These are phyloP conservation scores for Aeschynomene evenia DNA, from an alignment of 306 rosid species.

Conservation along the genomic window DNA sequence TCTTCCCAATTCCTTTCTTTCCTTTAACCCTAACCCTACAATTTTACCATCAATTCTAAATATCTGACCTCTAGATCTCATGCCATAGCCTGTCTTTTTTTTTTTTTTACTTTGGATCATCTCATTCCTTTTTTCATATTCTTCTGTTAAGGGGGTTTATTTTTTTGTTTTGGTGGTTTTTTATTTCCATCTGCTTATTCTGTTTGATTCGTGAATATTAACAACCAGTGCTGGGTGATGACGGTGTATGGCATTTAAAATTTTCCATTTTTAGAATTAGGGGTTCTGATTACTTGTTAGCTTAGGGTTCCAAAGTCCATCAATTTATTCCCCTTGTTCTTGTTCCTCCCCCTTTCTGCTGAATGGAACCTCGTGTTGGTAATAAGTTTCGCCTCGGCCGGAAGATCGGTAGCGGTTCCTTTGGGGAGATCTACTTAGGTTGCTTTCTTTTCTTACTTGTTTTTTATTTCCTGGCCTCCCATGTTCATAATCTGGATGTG, in stretches of 20 bases:
- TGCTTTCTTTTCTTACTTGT: neutral
- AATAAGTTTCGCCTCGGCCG: slow-evolving; percentile 87
- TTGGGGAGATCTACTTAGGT: slow-evolving; percentile 98
- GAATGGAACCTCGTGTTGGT: slow-evolving; percentile 97
- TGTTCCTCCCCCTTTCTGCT: neutral
- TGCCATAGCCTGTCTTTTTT: neutral
- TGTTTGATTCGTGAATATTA: slow-evolving; percentile 23
- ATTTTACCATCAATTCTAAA: slow-evolving; percentile 7
- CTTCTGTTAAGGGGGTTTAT: neutral
- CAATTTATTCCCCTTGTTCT: no score
- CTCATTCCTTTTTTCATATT: neutral
- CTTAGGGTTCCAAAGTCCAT: slow-evolving; percentile 45
- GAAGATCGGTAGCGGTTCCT: slow-evolving; percentile 96
- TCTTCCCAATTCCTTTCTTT: neutral
- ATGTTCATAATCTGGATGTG: neutral
- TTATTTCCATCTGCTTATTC: no score
- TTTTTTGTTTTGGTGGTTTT: neutral
- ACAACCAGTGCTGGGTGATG: slow-evolving; percentile 29
- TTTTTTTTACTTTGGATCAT: neutral
- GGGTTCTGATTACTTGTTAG: slow-evolving; percentile 21
- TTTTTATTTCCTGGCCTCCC: neutral
- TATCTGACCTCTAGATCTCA: slow-evolving; percentile 41
- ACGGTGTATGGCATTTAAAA: slow-evolving; percentile 6
- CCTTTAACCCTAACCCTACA: slow-evolving; percentile 38
- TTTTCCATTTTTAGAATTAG: slow-evolving; percentile 20